Evolutionary conservation across 2,329 filamentous ascomycete genomes (phyloP).

Genomic region (Fusarium illudens): DNA sequence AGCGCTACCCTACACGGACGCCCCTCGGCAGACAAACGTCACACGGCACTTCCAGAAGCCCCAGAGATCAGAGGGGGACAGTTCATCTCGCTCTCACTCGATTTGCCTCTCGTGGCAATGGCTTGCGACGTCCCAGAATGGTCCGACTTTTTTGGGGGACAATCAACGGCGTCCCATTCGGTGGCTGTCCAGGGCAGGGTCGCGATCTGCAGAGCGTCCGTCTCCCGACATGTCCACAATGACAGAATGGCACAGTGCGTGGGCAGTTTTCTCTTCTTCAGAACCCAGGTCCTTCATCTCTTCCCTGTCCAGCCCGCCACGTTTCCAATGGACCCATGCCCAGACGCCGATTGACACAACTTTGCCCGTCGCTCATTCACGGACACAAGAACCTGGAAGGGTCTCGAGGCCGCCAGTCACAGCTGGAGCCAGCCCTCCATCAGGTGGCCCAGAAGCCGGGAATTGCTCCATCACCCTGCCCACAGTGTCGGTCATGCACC

Average conservation of each 20-base stretch:
- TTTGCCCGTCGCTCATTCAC: conserved; percentile 18
- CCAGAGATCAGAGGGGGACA: conserved; percentile 1
- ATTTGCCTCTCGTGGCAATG: conserved; percentile 32
- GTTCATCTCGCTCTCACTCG: conserved; percentile 9
- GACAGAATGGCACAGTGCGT: conserved; percentile 36
- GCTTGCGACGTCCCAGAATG: conserved; percentile 11
- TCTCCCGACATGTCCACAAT: conserved; percentile 13
- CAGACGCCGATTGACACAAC: conserved; percentile 32
- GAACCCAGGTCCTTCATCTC: neutral
- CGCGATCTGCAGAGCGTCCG: conserved; percentile 32
- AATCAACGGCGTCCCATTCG: conserved; percentile 28
- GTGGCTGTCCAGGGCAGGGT: conserved; percentile 20
- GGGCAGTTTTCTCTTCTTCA: neutral
- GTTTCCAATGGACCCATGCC: conserved; percentile 39
- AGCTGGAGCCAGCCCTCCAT: conserved; percentile 36
- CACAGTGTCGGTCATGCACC: conserved; percentile 30
- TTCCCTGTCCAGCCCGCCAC: conserved; percentile 37
- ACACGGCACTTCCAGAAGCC: conserved; percentile 28
- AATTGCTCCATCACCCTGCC: conserved; percentile 25
- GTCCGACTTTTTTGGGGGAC: conserved; percentile 24
- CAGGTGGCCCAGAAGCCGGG: conserved; percentile 18
- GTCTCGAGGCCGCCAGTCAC: conserved; percentile 37
- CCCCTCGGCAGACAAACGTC: conserved; percentile 6
- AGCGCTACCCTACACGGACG: conserved; percentile 21
- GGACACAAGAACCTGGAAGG: conserved; percentile 17